Evolutionary conservation across 2,329 filamentous ascomycete species (phyloP).

Genomic region (Pseudogymnoascus sp.): DNA sequence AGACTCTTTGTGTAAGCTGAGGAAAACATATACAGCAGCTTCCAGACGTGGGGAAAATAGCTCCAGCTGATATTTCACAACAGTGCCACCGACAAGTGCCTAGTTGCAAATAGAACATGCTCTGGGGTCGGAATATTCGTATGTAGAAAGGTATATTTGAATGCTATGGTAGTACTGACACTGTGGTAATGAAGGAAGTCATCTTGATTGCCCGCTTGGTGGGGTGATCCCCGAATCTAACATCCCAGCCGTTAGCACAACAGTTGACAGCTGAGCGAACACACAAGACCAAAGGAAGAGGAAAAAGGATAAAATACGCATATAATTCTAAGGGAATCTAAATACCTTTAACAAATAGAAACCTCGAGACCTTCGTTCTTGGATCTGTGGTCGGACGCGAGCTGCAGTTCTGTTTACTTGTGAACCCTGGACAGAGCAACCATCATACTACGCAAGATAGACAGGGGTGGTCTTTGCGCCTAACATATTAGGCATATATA

Average conservation of each 20-base stretch:
- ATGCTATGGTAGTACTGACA: conserved; percentile 50
- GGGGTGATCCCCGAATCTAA: conserved; percentile 9
- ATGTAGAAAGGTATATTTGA: conserved; percentile 20
- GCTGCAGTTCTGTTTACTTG: conserved; percentile 9
- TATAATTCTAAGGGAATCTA: neutral
- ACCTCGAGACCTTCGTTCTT: neutral
- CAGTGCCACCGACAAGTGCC: neutral
- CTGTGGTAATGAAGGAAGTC: conserved; percentile 75
- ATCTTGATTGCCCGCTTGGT: conserved; percentile 37
- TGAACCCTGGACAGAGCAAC: neutral
- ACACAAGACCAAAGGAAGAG: neutral
- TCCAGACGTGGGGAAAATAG: conserved; percentile 34
- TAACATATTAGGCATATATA: neutral
- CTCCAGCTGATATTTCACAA: neutral
- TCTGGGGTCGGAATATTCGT: neutral
- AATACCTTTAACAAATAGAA: neutral
- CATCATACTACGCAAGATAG: conserved; percentile 8
- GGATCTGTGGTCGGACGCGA: neutral
- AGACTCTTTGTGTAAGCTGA: conserved; percentile 28
- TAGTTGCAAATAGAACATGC: neutral
- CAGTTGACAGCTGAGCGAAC: conserved; percentile 11
- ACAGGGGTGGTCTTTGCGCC: neutral
- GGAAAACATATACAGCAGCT: conserved; percentile 31
- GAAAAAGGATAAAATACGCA: neutral
- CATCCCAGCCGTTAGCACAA: conserved; percentile 27